phyloP scores from a whole-genome alignment of 2,329 filamentous ascomycete genomes.

The Talaromyces funiculosus region DNA sequence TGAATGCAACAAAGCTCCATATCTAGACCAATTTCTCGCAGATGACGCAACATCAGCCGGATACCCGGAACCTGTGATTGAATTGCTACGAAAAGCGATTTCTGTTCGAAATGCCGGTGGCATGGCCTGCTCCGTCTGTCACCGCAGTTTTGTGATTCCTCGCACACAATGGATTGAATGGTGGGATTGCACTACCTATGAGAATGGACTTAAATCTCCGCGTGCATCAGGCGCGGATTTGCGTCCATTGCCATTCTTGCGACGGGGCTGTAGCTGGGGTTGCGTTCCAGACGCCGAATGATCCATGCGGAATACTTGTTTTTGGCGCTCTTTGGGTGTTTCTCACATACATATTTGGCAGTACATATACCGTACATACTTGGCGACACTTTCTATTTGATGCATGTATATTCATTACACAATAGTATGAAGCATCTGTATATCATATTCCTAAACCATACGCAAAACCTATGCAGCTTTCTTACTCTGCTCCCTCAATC shows the following conservation, averaged over 20 bases:
- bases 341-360: slow-evolving; percentile 4
- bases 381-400: neutral
- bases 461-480: slow-evolving; percentile 23
- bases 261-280: slow-evolving; percentile 37
- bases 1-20: slow-evolving; percentile 31
- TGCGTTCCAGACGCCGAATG: slow-evolving; percentile 27
- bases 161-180: slow-evolving; percentile 42
- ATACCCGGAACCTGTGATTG: slow-evolving; percentile 30
- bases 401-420: slow-evolving; percentile 1
- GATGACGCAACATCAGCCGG: slow-evolving; percentile 26
- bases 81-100: slow-evolving; percentile 31
- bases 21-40: slow-evolving; percentile 32
- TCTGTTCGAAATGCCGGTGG: slow-evolving; percentile 34
- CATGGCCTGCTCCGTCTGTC: slow-evolving; percentile 37
- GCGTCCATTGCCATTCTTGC: slow-evolving; percentile 36
- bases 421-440: neutral
- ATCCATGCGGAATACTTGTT: neutral
- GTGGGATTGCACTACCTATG: slow-evolving; percentile 38
- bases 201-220: slow-evolving; percentile 32
- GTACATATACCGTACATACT: slow-evolving; percentile 6
- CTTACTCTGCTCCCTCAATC: slow-evolving; percentile 25
- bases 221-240: slow-evolving; percentile 27
- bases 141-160: slow-evolving; percentile 36
- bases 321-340: neutral
- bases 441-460: neutral